These are phyloP conservation scores for Talaromyces sp. DNA, from an alignment of 2,329 filamentous ascomycete species.

Conservation along the genomic window DNA sequence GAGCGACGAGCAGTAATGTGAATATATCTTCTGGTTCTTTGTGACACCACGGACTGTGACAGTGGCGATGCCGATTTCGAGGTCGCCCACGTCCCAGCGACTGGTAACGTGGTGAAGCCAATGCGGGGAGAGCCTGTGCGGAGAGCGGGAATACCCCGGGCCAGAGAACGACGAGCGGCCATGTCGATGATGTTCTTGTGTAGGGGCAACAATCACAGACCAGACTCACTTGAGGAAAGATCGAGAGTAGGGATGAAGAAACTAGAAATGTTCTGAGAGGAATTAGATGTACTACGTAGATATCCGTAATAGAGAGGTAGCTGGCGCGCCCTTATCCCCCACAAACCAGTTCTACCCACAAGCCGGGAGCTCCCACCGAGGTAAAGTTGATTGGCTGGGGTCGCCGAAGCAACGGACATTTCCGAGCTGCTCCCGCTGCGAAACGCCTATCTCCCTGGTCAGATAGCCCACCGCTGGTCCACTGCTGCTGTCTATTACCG, in stretches of 20 bases:
- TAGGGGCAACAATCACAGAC: neutral
- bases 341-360: neutral
- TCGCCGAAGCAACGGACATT: slow-evolving; percentile 2
- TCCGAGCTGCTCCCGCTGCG: neutral
- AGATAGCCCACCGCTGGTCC: neutral
- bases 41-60: neutral
- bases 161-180: slow-evolving; percentile 38
- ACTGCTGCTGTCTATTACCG: neutral
- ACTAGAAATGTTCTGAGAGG: neutral
- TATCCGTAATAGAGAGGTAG: too few species aligned
- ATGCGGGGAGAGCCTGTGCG: slow-evolving; percentile 37
- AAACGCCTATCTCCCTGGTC: slow-evolving; percentile 1
- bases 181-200: slow-evolving; percentile 24
- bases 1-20: slow-evolving; percentile 54
- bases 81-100: slow-evolving; percentile 15
- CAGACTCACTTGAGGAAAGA: neutral
- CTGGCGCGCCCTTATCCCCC: neutral
- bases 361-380: neutral
- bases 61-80: neutral
- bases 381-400: slow-evolving; percentile 4
- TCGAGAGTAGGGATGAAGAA: neutral
- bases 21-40: slow-evolving; percentile 26
- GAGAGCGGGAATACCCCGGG: slow-evolving; percentile 39
- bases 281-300: neutral
- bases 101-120: slow-evolving; percentile 25